phyloP scores from a whole-genome alignment of 768 basidiomycete species.

The Hypsizygus marmoreus region DNA sequence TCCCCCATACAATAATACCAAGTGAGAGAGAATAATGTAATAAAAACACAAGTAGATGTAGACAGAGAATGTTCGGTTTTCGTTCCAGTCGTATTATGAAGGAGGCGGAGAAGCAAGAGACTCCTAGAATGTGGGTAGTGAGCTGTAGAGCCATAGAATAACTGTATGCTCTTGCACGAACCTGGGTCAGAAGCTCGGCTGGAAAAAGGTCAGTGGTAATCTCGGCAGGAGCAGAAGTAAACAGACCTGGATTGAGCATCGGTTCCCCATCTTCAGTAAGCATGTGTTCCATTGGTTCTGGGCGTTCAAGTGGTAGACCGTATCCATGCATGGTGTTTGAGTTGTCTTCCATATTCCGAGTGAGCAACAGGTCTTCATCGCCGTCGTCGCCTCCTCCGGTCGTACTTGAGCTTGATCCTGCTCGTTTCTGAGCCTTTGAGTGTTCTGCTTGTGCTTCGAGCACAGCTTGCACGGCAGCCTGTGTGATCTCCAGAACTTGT shows the following conservation, averaged over 20 bases:
- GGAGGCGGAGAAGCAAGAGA: conserved; percentile 74
- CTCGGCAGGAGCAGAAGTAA: background rate
- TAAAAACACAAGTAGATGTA: conserved; percentile 1
- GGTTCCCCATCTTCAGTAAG: conserved; percentile 66
- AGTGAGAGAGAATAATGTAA: conserved; percentile 6
- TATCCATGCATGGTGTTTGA: conserved; percentile 26
- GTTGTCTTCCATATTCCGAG: background rate
- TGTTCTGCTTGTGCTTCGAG: conserved; percentile 34
- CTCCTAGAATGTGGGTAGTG: conserved; percentile 40
- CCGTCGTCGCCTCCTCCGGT: conserved; percentile 5
- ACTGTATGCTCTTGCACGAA: conserved; percentile 25
- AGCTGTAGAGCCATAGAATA: conserved; percentile 8
- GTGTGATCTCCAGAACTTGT: conserved; percentile 27
- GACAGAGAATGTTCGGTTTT: conserved; percentile 1
- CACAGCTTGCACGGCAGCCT: conserved; percentile 34
- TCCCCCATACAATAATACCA: conserved; percentile 6
- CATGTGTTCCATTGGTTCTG: conserved; percentile 53
- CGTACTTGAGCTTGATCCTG: conserved; percentile 11
- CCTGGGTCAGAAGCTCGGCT: conserved; percentile 70
- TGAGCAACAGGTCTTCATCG: background rate
- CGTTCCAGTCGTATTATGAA: conserved; percentile 30
- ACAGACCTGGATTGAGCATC: conserved; percentile 68
- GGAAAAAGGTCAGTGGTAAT: conserved; percentile 11
- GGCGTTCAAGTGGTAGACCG: conserved; percentile 34
- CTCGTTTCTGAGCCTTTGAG: conserved; percentile 23